Conservation (phyloP, 441 rosid species). For the Metrosideros polymorpha region DNA sequence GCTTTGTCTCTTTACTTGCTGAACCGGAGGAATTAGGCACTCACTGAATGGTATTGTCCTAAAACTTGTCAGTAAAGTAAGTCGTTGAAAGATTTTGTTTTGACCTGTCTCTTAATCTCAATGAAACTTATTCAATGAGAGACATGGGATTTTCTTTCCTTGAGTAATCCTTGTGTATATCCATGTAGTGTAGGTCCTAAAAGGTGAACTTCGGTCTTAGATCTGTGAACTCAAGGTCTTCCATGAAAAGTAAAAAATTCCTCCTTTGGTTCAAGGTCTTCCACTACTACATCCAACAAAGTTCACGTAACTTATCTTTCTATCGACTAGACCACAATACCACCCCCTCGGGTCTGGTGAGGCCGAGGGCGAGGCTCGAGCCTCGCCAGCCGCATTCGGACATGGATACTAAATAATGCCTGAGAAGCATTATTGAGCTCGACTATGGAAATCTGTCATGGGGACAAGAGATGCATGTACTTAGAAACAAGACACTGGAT, state of each 20-base stretch:
- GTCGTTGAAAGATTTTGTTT: not conserved
- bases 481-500: not conserved
- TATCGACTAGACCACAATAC: not conserved
- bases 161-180: not conserved
- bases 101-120: not conserved
- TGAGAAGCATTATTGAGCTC: not conserved
- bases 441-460: not conserved
- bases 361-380: no score
- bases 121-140: not conserved
- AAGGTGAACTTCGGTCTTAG: not conserved
- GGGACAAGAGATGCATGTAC: not conserved
- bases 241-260: not conserved
- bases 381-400: rapidly evolving
- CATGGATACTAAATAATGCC: not conserved
- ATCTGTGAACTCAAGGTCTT: not conserved
- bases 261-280: not conserved
- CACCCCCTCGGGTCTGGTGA: no score
- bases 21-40: not conserved
- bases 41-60: not conserved
- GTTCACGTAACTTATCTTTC: not conserved
- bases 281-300: not conserved
- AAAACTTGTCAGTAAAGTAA: not conserved
- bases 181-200: not conserved
- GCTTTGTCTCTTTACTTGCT: not conserved
- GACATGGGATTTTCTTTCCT: not conserved